phyloP scores from a whole-genome alignment of 805 yeast genomes.

The Lachancea waltii region DNA sequence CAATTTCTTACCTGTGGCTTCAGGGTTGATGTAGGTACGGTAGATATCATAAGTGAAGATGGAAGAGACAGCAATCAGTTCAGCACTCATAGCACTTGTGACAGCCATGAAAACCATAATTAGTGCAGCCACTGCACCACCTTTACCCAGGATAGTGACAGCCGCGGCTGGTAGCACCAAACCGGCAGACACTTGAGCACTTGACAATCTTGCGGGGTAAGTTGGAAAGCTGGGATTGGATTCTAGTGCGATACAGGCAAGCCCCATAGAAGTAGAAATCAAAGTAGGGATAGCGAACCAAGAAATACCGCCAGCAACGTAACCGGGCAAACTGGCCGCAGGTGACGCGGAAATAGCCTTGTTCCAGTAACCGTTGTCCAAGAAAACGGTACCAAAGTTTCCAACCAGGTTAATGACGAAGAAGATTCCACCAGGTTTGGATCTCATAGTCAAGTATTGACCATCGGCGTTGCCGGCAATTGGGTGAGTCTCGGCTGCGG shows the following conservation, averaged over 20 bases:
- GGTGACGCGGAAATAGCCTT: conserved; percentile 85
- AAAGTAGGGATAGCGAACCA: conserved; percentile 91
- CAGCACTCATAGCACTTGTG: conserved; percentile 89
- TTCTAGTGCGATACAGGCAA: conserved; percentile 75
- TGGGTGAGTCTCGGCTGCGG: conserved; percentile 55
- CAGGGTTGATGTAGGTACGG: conserved; percentile 72
- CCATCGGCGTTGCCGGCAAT: conserved; percentile 78
- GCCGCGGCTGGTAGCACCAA: conserved; percentile 65
- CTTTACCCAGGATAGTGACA: conserved; percentile 73
- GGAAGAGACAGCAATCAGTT: conserved; percentile 81
- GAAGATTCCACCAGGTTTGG: conserved; percentile 82
- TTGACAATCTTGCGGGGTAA: conserved; percentile 58
- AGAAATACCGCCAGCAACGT: conserved; percentile 78
- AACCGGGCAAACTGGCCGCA: conserved; percentile 79
- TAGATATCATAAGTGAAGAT: conserved; percentile 81
- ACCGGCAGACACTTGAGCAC: conserved; percentile 75
- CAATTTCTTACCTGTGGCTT: conserved; percentile 67
- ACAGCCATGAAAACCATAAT: conserved; percentile 85
- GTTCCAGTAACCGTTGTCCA: conserved; percentile 85
- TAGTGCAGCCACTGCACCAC: conserved; percentile 82
- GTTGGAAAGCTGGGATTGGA: conserved; percentile 68
- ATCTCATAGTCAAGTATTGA: conserved; percentile 80
- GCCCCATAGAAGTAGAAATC: conserved; percentile 77
- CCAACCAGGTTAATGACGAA: conserved; percentile 84
- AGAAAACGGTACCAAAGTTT: conserved; percentile 81